Conservation (phyloP, 2,329 filamentous ascomycete genomes). For the Diplodia scrobiculata region DNA sequence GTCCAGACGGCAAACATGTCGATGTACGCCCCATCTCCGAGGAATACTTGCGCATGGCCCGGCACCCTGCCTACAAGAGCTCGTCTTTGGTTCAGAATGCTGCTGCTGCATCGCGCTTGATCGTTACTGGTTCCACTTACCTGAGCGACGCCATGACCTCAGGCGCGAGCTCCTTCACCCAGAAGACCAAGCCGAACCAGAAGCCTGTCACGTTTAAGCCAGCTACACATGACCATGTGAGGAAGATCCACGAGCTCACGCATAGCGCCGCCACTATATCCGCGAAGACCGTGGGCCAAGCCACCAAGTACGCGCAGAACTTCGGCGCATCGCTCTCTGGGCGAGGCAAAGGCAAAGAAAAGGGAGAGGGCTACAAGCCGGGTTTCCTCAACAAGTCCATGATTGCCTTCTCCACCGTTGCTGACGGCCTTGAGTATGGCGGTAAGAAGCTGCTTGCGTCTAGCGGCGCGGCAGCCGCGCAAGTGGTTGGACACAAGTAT, state of each 20-base stretch:
- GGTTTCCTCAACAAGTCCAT: conserved; percentile 92
- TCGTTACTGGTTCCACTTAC: conserved; percentile 82
- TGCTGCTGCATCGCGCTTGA: conserved; percentile 82
- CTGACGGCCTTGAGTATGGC: conserved; percentile 88
- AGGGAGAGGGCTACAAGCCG: conserved; percentile 74
- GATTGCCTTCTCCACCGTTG: conserved; percentile 93
- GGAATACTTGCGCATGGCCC: conserved; percentile 73
- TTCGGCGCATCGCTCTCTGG: conserved; percentile 74
- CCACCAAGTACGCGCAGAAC: conserved; percentile 84
- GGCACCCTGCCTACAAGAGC: conserved; percentile 89
- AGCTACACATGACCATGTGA: conserved; percentile 78
- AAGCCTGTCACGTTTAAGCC: conserved; percentile 88
- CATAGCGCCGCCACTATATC: conserved; percentile 76
- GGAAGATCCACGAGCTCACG: conserved; percentile 87
- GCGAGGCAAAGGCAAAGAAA: conserved; percentile 60
- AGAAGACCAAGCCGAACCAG: conserved; percentile 72
- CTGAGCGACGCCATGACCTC: conserved; percentile 75
- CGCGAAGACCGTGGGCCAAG: conserved; percentile 81
- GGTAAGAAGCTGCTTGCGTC: conserved; percentile 75
- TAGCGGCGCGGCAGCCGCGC: conserved; percentile 75
- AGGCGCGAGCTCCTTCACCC: conserved; percentile 78
- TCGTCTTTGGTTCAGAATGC: conserved; percentile 85
- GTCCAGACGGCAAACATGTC: conserved; percentile 67
- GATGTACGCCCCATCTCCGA: conserved; percentile 67
- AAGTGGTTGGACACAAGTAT: conserved; percentile 86